Evolutionary conservation across 2,329 filamentous ascomycete species (phyloP).

Genomic region (Paecilomyces niveus): DNA sequence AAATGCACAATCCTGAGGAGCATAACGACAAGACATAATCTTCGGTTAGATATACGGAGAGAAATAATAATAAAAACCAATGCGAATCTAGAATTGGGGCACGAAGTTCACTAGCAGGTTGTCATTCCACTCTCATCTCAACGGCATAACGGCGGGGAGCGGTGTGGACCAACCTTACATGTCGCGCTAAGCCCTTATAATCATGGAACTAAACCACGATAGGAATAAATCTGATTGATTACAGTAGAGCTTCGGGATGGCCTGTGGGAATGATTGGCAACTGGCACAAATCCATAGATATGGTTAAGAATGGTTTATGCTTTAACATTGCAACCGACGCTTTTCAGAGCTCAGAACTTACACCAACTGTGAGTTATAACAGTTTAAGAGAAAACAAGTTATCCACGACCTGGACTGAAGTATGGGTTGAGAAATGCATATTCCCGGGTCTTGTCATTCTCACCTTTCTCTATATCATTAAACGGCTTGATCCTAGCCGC

Average conservation of each 20-base stretch:
- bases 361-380: too few species aligned
- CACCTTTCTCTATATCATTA: too few species aligned
- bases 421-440: too few species aligned
- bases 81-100: neutral
- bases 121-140: neutral
- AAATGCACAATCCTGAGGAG: neutral
- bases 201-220: neutral
- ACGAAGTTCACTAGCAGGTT: neutral
- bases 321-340: too few species aligned
- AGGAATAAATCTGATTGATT: neutral
- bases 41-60: neutral
- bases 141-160: neutral
- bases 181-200: neutral
- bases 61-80: neutral
- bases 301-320: too few species aligned
- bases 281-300: too few species aligned
- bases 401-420: too few species aligned
- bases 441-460: too few species aligned
- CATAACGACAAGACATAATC: neutral
- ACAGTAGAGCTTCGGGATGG: neutral
- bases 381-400: too few species aligned
- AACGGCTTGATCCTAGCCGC: too few species aligned
- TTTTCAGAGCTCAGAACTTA: too few species aligned
- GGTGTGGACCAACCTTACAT: neutral
- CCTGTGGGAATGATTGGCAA: neutral